Evolutionary conservation across 306 rosid species (phyloP), one percentile per base, ranked within the genome.

Genomic region (Pyrus communis): DNA sequence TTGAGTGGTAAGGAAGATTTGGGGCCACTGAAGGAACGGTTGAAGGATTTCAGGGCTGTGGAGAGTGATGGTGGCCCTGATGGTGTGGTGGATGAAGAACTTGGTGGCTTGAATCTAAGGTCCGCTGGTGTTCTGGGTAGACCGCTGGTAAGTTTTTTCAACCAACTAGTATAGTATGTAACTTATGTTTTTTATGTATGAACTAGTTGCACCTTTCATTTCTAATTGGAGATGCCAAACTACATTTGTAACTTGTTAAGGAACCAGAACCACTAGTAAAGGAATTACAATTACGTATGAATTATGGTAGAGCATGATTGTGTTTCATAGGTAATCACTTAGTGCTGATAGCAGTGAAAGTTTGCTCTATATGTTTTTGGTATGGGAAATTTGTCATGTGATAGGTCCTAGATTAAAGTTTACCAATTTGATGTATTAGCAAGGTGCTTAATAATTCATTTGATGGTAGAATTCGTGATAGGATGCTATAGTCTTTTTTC

Each of bases 61-160:
- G 95, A 89, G 77, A 81, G 55, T 81, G 87, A 82, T 43, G 57
- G 40, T 79, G 82, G 70, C 76, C 76, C 82, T 67, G 87, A 91
- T 81, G 93, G 83, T 51, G 45, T 43, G 35, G 84, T 76, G 49
- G 96, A 92, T 65, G 97, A 88, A 46, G 99, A 92, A 65, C 70
- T 58, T 74, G 83, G 88, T 54, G 92, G 93, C 61, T 79, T 95
- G 75, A 86, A 92, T 79, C 68, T 85, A 58, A 88, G 90, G 69
- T 81, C 97, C 23, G 84, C 87, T 57, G 96, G 91, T 64, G 81
- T 79, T 77, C 75, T 90, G 61, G 96, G 96, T 65, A 91, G 84
- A 82, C 89, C 97, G n/a, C 97, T 91, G 98, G 99, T 96, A 82
- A 62, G 60, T 12, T 13, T 77, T 58, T 51, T 80, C 4, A 8